Evolutionary conservation across 192 early-diverging fungal species (phyloP).

Genomic region (Coemansia sp.): DNA sequence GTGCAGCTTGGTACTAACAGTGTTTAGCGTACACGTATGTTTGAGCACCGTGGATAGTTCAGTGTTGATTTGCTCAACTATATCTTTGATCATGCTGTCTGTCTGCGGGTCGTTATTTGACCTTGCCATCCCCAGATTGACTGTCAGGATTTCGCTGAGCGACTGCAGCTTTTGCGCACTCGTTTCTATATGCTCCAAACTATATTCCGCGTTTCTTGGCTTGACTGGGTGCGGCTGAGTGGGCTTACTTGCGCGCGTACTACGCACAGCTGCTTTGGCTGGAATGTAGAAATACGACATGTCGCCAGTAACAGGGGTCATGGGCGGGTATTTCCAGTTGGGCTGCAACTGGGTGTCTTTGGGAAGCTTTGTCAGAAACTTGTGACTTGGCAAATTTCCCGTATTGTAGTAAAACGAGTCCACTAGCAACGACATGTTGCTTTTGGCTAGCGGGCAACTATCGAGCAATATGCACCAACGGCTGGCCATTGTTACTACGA

Average conservation of each 20-base stretch:
- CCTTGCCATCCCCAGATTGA: constrained; percentile 21
- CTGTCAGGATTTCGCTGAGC: constrained; percentile 28
- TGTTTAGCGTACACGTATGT: constrained; percentile 5
- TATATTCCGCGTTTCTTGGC: not conserved
- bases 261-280: not conserved
- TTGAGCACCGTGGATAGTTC: constrained; percentile 5
- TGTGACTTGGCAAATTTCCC: constrained; percentile 7
- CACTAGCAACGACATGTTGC: constrained; percentile 17
- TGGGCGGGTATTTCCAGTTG: constrained; percentile 22
- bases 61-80: constrained; percentile 10
- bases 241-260: too few relatives aligned
- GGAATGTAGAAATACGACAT: constrained; percentile 2
- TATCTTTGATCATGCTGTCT: constrained; percentile 21
- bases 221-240: too few relatives aligned
- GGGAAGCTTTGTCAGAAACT: constrained; percentile 16
- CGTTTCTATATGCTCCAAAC: constrained; percentile 12
- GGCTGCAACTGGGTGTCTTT: constrained; percentile 5
- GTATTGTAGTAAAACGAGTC: constrained; percentile 19
- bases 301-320: not conserved
- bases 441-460: not conserved
- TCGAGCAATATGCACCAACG: constrained; percentile 27
- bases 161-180: constrained; percentile 20
- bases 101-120: constrained; percentile 22
- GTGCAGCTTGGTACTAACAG: not conserved
- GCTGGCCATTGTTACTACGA: constrained; percentile 11